phyloP scores from a whole-genome alignment of 1,139 yeast genomes.

The Saccharomycopsis hybrid region DNA sequence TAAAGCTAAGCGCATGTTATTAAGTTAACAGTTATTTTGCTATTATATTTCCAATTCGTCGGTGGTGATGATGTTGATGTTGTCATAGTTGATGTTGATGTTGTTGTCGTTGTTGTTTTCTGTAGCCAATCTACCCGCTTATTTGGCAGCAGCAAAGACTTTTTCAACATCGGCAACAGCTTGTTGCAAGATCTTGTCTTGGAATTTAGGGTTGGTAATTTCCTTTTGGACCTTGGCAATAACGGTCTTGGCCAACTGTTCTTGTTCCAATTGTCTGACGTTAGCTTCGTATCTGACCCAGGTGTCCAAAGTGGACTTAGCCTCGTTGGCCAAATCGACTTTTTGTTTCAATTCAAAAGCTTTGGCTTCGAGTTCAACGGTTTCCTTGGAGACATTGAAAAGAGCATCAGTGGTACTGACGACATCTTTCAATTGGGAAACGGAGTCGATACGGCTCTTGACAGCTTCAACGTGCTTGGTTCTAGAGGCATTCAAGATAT shows the following conservation, averaged over 20 bases:
- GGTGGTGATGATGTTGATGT: no score
- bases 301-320: constrained; percentile 91
- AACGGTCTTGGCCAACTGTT: constrained; percentile 80
- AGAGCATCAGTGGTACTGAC: constrained; percentile 85
- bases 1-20: no score
- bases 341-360: constrained; percentile 89
- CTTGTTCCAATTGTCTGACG: constrained; percentile 94
- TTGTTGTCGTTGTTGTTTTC: no score
- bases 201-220: constrained; percentile 83
- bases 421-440: constrained; percentile 85
- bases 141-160: constrained; percentile 42
- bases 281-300: constrained; percentile 99
- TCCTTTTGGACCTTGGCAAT: constrained; percentile 85
- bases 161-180: constrained; percentile 88
- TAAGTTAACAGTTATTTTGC: no score
- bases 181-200: constrained; percentile 85
- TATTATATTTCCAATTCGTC: no score
- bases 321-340: constrained; percentile 81
- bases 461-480: constrained; percentile 87
- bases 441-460: constrained; percentile 83
- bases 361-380: constrained; percentile 91
- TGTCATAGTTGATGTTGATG: no score
- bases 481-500: constrained; percentile 82
- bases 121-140: no score
- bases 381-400: constrained; percentile 92